Percentiles rank a stretch among this genome's conserved stretches.
Evolutionary conservation across 352 stramenopile species (phyloP).

Genomic region (Phytopythium montanum): DNA sequence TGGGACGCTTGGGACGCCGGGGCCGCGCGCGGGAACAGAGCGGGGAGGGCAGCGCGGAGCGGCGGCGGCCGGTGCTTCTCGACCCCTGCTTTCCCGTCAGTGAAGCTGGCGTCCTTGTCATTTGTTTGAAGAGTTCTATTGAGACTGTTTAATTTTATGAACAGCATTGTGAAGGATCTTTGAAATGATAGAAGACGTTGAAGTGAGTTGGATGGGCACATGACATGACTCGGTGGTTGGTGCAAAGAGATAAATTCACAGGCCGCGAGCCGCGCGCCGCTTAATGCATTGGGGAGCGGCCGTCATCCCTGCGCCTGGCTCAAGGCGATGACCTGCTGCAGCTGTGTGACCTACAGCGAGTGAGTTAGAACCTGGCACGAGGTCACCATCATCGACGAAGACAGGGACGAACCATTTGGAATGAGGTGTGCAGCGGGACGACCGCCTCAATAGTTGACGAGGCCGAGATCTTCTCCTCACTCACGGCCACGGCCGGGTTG

Average conservation of each 20-base stretch:
- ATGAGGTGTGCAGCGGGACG: constrained; percentile 61
- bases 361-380: not conserved
- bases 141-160: not conserved
- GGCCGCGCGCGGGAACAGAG: not conserved
- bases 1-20: not conserved
- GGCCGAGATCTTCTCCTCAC: constrained; percentile 54
- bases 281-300: not conserved
- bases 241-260: constrained; percentile 4
- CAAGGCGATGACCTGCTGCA: constrained; percentile 54
- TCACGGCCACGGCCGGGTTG: constrained; percentile 30
- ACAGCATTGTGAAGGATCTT: too few species aligned
- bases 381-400: not conserved
- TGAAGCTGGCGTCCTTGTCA: not conserved
- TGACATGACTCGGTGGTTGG: too few species aligned
- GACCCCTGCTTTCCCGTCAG: constrained; percentile 2
- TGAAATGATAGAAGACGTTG: too few species aligned
- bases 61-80: not conserved
- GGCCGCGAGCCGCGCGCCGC: not conserved
- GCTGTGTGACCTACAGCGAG: constrained; percentile 35
- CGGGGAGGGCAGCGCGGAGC: not conserved
- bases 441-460: constrained; percentile 78
- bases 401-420: constrained; percentile 45
- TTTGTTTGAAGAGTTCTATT: not conserved
- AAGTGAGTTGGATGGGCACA: too few species aligned
- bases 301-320: constrained; percentile 33